These are phyloP conservation scores for Tuctoria greenei DNA, from an alignment of 176 grass and related monocot genomes.

Conservation along the genomic window DNA sequence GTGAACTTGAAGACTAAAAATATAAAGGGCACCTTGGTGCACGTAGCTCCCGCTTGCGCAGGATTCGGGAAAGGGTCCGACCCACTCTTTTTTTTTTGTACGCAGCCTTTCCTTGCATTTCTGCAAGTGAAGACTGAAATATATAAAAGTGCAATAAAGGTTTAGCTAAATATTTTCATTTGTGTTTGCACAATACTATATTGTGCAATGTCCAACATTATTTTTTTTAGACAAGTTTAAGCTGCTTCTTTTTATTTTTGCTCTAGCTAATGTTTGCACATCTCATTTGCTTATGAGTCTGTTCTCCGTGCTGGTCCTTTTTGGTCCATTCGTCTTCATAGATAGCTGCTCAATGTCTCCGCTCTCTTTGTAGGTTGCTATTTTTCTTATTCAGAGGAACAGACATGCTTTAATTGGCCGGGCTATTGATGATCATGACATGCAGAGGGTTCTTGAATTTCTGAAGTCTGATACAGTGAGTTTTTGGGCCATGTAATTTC, in stretches of 20 bases:
- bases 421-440: constrained; percentile 97
- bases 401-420: constrained; percentile 94
- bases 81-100: too few relatives aligned
- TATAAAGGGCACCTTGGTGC: too few relatives aligned
- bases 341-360: constrained; percentile 7
- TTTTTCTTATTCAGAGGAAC: constrained; percentile 99
- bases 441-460: constrained; percentile 89
- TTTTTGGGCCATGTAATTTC: constrained; percentile 20
- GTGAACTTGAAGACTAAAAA: too few relatives aligned
- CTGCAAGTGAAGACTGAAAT: background rate
- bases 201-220: background rate
- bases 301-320: constrained; percentile 24
- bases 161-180: background rate
- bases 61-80: too few relatives aligned
- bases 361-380: constrained; percentile 67
- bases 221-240: background rate
- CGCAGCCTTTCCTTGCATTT: too few relatives aligned
- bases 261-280: background rate
- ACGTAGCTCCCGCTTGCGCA: too few relatives aligned
- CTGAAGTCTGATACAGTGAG: constrained; percentile 93
- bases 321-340: constrained; percentile 1
- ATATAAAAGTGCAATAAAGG: background rate
- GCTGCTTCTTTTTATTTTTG: background rate
- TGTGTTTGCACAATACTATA: background rate
- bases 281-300: constrained; percentile 10